Percentiles rank a stretch among this genome's conserved stretches.
Evolutionary conservation across 306 rosid genomes (phyloP).

Genomic region (Medicago lupulina): DNA sequence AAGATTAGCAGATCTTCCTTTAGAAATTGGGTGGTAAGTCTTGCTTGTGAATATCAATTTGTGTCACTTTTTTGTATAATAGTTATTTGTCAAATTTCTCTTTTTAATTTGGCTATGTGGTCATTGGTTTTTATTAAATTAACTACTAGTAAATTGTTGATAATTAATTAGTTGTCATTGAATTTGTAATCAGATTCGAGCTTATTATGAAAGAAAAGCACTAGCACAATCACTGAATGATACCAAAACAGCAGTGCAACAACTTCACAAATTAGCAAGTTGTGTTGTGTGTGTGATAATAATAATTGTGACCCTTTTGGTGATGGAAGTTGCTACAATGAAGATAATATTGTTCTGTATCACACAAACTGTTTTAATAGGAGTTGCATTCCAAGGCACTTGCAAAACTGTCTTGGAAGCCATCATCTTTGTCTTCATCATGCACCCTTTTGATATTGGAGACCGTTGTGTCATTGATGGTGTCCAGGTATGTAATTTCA

Average conservation of each 20-base stretch:
- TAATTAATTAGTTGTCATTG: background rate
- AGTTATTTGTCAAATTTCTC: too few relatives aligned
- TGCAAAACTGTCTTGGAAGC: constrained; percentile 60
- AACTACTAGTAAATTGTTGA: background rate
- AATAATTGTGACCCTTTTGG: constrained; percentile 47
- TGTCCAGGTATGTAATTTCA: constrained; percentile 48
- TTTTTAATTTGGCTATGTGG: too few relatives aligned
- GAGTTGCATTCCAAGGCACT: constrained; percentile 61
- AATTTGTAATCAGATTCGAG: constrained; percentile 54
- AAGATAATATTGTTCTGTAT: constrained; percentile 49
- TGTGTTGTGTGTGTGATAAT: constrained; percentile 53
- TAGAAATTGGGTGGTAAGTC: constrained; percentile 64
- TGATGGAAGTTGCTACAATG: constrained; percentile 54
- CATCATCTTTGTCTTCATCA: constrained; percentile 61
- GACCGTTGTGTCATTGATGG: constrained; percentile 64
- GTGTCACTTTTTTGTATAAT: too few relatives aligned
- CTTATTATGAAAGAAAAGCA: constrained; percentile 58
- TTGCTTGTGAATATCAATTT: background rate
- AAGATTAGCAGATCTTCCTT: constrained; percentile 56
- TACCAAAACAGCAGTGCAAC: constrained; percentile 68
- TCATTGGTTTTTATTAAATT: background rate
- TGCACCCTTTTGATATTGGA: constrained; percentile 69
- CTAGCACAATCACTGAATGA: constrained; percentile 63
- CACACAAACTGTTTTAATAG: constrained; percentile 53
- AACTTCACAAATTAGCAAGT: constrained; percentile 64